Base-by-base conservation (phyloP, 2,329 filamentous ascomycete genomes). In the Colletotrichum sp. region DNA sequence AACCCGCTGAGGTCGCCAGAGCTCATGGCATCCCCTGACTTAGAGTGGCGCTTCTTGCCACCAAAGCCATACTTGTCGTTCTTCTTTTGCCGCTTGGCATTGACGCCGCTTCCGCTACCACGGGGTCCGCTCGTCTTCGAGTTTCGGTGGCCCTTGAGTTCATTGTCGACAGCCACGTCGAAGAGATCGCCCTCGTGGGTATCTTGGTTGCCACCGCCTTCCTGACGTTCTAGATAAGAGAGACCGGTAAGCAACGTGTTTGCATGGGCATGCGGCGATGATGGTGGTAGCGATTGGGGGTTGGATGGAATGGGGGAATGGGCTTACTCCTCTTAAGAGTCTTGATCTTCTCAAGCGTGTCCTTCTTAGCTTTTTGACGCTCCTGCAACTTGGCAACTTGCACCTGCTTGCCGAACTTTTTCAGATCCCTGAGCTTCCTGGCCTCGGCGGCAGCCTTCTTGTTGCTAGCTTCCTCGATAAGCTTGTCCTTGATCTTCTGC, bases 321-420 rank as follows among this genome's bases (percentile, higher is more conserved):
- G 49, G 91, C 95, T 80, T 91, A 99, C 96, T 99, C 89, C 96
- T 92, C 92, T 99, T 99, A 81, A 99, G 88, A 32, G 92, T 91
- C 87, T 96, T 96, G 83, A 99, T 98, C 90, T 98, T 98, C 80
- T 99, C 97, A 78, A 99, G 88, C 6, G 96, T 98, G 78, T 98
- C 95, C 81, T 92, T 93, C 93, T 98, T 98, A 82, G 93, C 93
- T 90, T 98, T 98, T 67, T 95, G 93, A 65, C 97, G 90, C 90
- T 99, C 96, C 87, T 99, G 96, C 85, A 98, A 87, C 89, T 98
- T 98, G 76, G 96, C 96, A 76, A 98, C 92, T 89, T 99, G 97
- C 69, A 99, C 97, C 85, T 98, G 95, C 89, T 99, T 99, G 84
- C 97, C 97, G 84, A 99, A 99, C 88, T 99, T 99, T 93, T 98